Base-by-base conservation (phyloP, 139 green algal species). In the Chlamydomonas urium region DNA sequence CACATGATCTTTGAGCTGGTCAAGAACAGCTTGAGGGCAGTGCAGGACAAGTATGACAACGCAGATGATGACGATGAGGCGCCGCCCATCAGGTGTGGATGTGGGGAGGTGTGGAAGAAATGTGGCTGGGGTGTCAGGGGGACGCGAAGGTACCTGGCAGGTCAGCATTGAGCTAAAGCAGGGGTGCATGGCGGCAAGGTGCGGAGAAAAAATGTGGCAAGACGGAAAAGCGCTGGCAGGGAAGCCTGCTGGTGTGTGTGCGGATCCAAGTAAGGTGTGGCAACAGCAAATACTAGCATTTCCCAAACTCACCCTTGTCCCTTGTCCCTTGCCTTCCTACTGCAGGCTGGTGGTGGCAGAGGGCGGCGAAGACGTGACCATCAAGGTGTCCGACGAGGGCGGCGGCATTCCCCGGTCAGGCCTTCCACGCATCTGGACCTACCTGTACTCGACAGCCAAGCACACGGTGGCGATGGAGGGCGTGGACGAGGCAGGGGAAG, bases 381-480 rank as follows among this genome's bases (percentile, higher is more conserved):
- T 99, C 79, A 99, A 99, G 84, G 90, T 93, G 32, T 90, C 80
- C 6, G 95, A 99, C 74, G 95, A 99, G 79, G 95, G 95, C 2
- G 95, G 95, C 37, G 95, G 95, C 72, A 99, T 99, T 76, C 87
- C 92, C 0, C 87, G 95, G 34, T 90, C 73, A 26, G 95, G 93
- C 56, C 74, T 99, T 47, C 86, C 90, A 10, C 83, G 85, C 47
- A 99, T 99, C 75, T 99, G 94, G 94, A 98, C 95, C 47, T 99
- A 99, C 84, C 84, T 99, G 31, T 99, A 99, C 83, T 94, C 85
- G 17, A 99, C 95, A 5, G 95, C 93, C 2, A 66, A 85, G 38
- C 29, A 33, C 4, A 23, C 63, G 36, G 63, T 71, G 37, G 63
- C 37, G 24, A 71, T 71, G 63, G 63, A 71, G 37, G 26, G 35